Conservation (phyloP, 1,284 basidiomycete species). For the Leccinum colubrinum region DNA sequence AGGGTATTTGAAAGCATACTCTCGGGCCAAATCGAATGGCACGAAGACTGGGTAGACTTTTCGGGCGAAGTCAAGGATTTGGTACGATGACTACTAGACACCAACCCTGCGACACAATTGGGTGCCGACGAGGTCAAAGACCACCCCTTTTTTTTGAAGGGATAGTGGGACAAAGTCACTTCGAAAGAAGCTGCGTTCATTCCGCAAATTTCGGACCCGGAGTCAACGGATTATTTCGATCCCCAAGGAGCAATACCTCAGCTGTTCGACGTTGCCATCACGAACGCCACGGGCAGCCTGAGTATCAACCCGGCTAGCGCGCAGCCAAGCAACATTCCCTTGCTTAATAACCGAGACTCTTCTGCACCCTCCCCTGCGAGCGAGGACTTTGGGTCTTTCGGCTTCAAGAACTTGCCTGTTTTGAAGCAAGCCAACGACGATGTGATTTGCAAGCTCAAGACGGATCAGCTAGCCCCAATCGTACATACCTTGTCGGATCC, state of each 20-base stretch:
- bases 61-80: slow-evolving; percentile 89
- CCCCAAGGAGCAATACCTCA: slow-evolving; percentile 91
- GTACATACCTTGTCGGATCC: slow-evolving; percentile 68
- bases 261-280: slow-evolving; percentile 69
- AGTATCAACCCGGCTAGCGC: slow-evolving; percentile 40
- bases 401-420: slow-evolving; percentile 96
- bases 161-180: slow-evolving; percentile 89
- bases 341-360: slow-evolving; percentile 42
- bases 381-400: slow-evolving; percentile 97
- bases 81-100: slow-evolving; percentile 86
- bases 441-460: slow-evolving; percentile 92
- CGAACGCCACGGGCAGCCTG: slow-evolving; percentile 48
- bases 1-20: slow-evolving; percentile 99
- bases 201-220: slow-evolving; percentile 92
- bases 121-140: slow-evolving; percentile 91
- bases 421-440: slow-evolving; percentile 99
- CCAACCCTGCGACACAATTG: slow-evolving; percentile 79
- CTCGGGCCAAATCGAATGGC: slow-evolving; percentile 95
- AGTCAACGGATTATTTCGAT: slow-evolving; percentile 99
- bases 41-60: slow-evolving; percentile 89
- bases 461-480: slow-evolving; percentile 74
- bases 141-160: slow-evolving; percentile 95
- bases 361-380: slow-evolving; percentile 45
- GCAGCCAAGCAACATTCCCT: slow-evolving; percentile 46
- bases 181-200: slow-evolving; percentile 92